Evolutionary conservation across 2,329 filamentous ascomycete species (phyloP), one percentile per base, ranked within the genome.

Genomic region (Colletotrichum cuscutae): DNA sequence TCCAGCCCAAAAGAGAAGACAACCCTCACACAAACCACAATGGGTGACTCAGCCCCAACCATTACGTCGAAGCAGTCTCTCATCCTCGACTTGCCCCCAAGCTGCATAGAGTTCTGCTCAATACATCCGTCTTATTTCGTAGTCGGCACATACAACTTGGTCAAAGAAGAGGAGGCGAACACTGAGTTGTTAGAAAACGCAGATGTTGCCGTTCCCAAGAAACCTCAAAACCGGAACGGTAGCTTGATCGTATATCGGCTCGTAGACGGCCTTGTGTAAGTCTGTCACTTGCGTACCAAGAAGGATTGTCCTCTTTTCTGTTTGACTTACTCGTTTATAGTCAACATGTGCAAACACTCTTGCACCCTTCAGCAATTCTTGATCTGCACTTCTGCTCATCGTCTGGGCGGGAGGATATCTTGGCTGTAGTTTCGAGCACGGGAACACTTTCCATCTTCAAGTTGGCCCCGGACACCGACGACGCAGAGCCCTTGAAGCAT

Each of bases 71-170:
- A 87, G 37, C 80, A 82, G 62, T 89, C 89, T 4, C 78, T 89
- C 35, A 85, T 81, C 5, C 83, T 95, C 24, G 89, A 93, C 65
- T 84, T 93, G 0, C 93, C 93, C 4, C 94, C 94, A 1, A 94
- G 93, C 78, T 95, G 93, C 79, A 86, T 95, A n/a, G 91, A 94
- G 73, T 94, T 95, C 77, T 93, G 90, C 75, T 90, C 91, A 1
- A 81, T 82, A 1, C 79, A 90, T 71, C 89, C 90, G 0, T 83
- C 90, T 0, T 90, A 92, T 78, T 92, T 97, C 76, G 86, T 97
- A 0, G 89, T 98, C 60, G 96, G 95, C 52, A 98, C 95, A 1
- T 98, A 98, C 82, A 90, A 93, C 74, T 87, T 98, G 32, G 86
- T 95, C 74, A 87, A 87, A 73, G 80, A 86, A 62, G 77, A 82